These are phyloP conservation scores for Pseudozyma flocculosa DNA, from an alignment of 1,284 basidiomycete genomes.

Conservation along the genomic window DNA sequence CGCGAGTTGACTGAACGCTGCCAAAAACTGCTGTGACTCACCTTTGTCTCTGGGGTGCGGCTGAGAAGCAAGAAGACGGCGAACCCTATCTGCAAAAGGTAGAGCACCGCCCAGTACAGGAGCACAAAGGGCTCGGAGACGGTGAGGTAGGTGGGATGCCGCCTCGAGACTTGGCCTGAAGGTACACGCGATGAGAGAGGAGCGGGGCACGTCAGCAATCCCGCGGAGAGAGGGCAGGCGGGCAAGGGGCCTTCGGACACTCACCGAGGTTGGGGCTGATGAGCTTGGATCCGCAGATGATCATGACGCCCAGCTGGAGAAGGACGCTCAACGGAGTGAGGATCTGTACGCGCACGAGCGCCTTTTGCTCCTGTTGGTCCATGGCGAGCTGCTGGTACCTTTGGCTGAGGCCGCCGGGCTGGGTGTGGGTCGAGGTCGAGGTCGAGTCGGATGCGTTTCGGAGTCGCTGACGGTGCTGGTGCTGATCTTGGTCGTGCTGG, in stretches of 20 bases:
- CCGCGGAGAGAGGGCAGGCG: too few relatives aligned
- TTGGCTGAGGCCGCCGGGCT: conserved; percentile 12
- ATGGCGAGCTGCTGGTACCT: conserved; percentile 28
- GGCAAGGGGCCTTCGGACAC: background rate
- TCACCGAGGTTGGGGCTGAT: conserved; percentile 29
- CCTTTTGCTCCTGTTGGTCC: conserved; percentile 29
- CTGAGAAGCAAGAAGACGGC: conserved; percentile 73
- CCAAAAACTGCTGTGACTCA: too few relatives aligned
- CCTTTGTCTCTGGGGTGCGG: conserved; percentile 77
- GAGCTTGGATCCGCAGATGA: conserved; percentile 32
- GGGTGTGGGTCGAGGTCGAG: conserved; percentile 9
- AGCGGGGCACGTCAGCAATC: too few relatives aligned
- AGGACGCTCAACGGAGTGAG: conserved; percentile 34
- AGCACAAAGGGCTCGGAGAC: conserved; percentile 69
- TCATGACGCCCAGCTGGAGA: conserved; percentile 37
- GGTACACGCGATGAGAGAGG: too few relatives aligned
- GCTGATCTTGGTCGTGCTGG: background rate
- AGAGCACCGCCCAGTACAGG: conserved; percentile 66
- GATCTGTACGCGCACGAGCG: conserved; percentile 37
- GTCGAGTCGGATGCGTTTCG: conserved; percentile 7
- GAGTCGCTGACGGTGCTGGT: background rate
- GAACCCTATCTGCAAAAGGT: conserved; percentile 70
- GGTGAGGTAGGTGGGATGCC: conserved; percentile 71
- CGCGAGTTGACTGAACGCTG: too few relatives aligned
- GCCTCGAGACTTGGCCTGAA: conserved; percentile 21